phyloP scores from a whole-genome alignment of 257 asterid genomes.

The Scutellaria barbata region DNA sequence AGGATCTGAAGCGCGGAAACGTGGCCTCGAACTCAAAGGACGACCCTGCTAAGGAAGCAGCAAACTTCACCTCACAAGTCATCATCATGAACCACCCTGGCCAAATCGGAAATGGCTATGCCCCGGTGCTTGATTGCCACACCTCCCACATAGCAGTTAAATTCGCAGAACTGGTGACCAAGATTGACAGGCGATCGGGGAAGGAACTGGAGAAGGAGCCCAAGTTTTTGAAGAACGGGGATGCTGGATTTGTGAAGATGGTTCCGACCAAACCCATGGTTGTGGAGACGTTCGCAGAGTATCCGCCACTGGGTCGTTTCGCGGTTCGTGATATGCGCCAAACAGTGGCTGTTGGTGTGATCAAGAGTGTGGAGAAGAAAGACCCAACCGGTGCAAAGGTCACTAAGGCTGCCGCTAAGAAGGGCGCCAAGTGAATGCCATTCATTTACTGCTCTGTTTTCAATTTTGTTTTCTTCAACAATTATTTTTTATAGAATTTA shows the following conservation, averaged over 20 bases:
- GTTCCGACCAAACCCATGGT: conserved; percentile 83
- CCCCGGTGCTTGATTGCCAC: conserved; percentile 67
- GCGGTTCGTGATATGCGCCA: conserved; percentile 84
- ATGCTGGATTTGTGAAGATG: conserved; percentile 72
- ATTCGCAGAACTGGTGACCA: conserved; percentile 64
- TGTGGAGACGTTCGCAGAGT: conserved; percentile 63
- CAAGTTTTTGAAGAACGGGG: conserved; percentile 74
- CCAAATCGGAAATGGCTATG: conserved; percentile 67
- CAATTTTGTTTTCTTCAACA: too few relatives aligned
- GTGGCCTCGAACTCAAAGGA: conserved; percentile 80
- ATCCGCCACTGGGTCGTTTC: conserved; percentile 75
- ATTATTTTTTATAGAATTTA: too few relatives aligned
- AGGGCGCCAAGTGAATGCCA: conserved; percentile 61
- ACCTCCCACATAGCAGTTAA: conserved; percentile 70
- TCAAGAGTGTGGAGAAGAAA: conserved; percentile 75
- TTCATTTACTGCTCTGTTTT: too few relatives aligned
- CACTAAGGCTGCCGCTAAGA: conserved; percentile 77
- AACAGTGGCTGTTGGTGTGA: conserved; percentile 79
- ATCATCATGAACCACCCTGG: conserved; percentile 42
- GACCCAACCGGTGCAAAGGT: conserved; percentile 77
- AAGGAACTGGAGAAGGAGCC: conserved; percentile 80
- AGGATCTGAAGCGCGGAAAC: conserved; percentile 74
- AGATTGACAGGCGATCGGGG: conserved; percentile 80
- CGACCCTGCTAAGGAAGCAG: conserved; percentile 60
- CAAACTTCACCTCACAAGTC: conserved; percentile 32